Evolutionary conservation across 192 early-diverging fungal genomes (phyloP).

Genomic region (Glomus cerebriforme): DNA sequence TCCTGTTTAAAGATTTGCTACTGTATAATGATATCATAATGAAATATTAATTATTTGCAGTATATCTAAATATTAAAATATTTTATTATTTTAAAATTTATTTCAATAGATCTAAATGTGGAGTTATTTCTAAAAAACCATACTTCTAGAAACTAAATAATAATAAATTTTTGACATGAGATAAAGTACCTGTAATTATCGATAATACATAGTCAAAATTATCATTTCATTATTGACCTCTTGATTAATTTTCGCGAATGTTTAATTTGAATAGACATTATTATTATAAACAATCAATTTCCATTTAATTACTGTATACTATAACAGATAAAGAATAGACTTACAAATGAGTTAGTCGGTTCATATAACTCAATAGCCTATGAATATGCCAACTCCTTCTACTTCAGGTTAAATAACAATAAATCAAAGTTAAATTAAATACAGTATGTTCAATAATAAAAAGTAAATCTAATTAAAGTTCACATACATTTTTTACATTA

Average conservation of each 20-base stretch:
- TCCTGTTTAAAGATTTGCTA: not conserved
- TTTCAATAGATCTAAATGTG: too few relatives aligned
- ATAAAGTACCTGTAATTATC: conserved; percentile 13
- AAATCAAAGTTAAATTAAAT: not conserved
- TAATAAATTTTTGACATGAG: too few relatives aligned
- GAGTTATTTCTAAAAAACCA: too few relatives aligned
- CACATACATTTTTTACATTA: conserved; percentile 35
- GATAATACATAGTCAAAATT: conserved; percentile 16
- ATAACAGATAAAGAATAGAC: not conserved
- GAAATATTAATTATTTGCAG: not conserved
- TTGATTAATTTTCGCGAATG: conserved; percentile 4
- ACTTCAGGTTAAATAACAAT: conserved; percentile 54
- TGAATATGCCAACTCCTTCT: conserved; percentile 50
- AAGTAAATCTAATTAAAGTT: not conserved
- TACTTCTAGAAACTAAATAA: too few relatives aligned
- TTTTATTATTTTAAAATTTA: too few relatives aligned
- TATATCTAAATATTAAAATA: not conserved
- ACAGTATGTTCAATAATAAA: too few relatives aligned
- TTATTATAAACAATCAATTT: not conserved
- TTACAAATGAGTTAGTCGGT: conserved; percentile 56
- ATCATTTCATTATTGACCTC: conserved; percentile 29
- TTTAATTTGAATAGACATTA: not conserved
- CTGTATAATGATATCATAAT: not conserved
- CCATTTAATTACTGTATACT: too few relatives aligned
- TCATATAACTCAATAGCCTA: conserved; percentile 44